These are phyloP conservation scores for Cercospora sojina DNA, from an alignment of 2,329 filamentous ascomycete species.

Conservation along the genomic window DNA sequence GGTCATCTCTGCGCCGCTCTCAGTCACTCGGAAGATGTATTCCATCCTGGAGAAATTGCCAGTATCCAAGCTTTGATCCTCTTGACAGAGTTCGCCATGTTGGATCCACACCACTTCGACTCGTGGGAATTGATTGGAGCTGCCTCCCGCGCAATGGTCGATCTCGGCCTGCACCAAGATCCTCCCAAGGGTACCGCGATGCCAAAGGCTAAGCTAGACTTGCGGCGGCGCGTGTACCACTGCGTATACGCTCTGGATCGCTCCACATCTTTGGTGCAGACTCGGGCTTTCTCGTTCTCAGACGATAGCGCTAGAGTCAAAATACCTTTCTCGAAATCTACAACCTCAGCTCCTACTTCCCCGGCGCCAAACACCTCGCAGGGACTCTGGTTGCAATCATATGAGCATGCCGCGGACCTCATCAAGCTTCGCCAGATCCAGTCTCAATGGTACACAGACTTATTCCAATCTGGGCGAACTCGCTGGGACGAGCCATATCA, in stretches of 20 bases:
- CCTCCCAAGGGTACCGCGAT: slow-evolving; percentile 68
- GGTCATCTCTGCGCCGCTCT: slow-evolving; percentile 66
- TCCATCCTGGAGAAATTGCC: slow-evolving; percentile 78
- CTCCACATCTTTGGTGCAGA: slow-evolving; percentile 83
- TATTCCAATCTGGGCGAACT: slow-evolving; percentile 74
- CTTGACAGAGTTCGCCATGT: slow-evolving; percentile 82
- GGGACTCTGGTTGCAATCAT: slow-evolving; percentile 52
- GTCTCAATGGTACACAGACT: slow-evolving; percentile 83
- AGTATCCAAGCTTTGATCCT: slow-evolving; percentile 87
- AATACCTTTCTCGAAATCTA: slow-evolving; percentile 58
- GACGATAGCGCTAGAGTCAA: slow-evolving; percentile 82
- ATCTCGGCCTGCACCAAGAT: slow-evolving; percentile 91
- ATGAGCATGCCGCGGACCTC: slow-evolving; percentile 71
- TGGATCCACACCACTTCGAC: slow-evolving; percentile 88
- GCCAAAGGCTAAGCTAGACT: slow-evolving; percentile 68
- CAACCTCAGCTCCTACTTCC: slow-evolving; percentile 28
- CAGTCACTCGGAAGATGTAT: slow-evolving; percentile 73
- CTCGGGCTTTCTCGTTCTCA: slow-evolving; percentile 86
- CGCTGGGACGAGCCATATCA: slow-evolving; percentile 67
- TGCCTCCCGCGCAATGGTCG: slow-evolving; percentile 80
- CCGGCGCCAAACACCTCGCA: slow-evolving; percentile 31
- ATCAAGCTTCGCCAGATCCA: slow-evolving; percentile 83
- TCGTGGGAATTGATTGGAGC: slow-evolving; percentile 93
- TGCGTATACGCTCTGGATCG: slow-evolving; percentile 89
- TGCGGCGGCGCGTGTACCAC: slow-evolving; percentile 81